Conservation (phyloP, 371 early-diverging fungal genomes). For the Circinella umbellata region DNA sequence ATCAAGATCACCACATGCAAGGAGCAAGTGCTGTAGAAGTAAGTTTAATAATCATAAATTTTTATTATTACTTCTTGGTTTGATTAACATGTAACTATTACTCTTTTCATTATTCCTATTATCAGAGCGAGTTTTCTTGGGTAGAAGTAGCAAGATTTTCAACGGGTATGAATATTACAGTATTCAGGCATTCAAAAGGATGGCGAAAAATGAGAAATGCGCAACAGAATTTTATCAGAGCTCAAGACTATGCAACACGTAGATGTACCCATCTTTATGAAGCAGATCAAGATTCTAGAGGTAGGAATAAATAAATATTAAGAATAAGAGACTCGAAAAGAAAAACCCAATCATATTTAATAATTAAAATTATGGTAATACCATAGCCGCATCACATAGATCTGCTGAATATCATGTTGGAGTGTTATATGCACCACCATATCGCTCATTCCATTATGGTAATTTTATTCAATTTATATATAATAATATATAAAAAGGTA, state of each 20-base stretch:
- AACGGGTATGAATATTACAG: slow-evolving; percentile 63
- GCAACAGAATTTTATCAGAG: slow-evolving; percentile 68
- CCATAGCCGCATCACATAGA: slow-evolving; percentile 1
- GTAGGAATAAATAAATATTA: not conserved
- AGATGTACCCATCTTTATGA: slow-evolving; percentile 71
- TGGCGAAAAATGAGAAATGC: slow-evolving; percentile 58
- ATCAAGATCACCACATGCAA: slow-evolving; percentile 33
- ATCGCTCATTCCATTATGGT: slow-evolving; percentile 51
- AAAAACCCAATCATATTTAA: no score
- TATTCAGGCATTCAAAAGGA: slow-evolving; percentile 63
- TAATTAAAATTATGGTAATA: no score
- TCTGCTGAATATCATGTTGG: slow-evolving; percentile 54
- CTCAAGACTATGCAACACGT: slow-evolving; percentile 69
- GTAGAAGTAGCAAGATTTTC: slow-evolving; percentile 73
- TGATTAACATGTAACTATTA: not conserved
- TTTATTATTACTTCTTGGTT: no score
- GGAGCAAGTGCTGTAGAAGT: slow-evolving; percentile 11
- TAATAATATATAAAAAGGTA: not conserved
- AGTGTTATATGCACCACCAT: slow-evolving; percentile 64
- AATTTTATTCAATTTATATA: not conserved
- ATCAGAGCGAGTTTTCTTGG: slow-evolving; percentile 57
- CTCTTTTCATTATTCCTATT: not conserved
- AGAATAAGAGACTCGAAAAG: no score
- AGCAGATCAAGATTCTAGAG: slow-evolving; percentile 24
- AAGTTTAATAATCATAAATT: not conserved